Conservation (phyloP, 768 basidiomycete genomes). For the Serendipita vermifera region DNA sequence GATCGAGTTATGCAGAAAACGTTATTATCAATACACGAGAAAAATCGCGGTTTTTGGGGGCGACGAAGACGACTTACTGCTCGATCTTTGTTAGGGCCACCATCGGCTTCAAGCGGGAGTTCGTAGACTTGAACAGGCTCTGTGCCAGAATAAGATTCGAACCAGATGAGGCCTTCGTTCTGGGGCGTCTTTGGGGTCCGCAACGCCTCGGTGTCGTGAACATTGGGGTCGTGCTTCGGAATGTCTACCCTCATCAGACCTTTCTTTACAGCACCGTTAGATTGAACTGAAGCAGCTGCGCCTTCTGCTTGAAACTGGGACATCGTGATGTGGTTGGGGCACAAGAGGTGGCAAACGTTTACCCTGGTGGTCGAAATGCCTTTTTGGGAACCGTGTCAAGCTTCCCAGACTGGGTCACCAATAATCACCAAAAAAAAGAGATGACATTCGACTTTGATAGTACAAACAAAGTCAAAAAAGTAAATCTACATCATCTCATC, state of each 20-base stretch:
- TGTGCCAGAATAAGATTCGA: constrained; percentile 39
- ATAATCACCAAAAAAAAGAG: too few species aligned
- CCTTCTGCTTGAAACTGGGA: too few species aligned
- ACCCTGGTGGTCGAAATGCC: too few species aligned
- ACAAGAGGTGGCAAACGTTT: too few species aligned
- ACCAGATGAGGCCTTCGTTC: constrained; percentile 85
- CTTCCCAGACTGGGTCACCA: too few species aligned
- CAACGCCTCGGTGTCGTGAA: constrained; percentile 1
- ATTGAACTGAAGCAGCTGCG: too few species aligned
- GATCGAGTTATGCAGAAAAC: constrained; percentile 12
- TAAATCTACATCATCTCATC: too few species aligned
- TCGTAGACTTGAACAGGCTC: constrained; percentile 72
- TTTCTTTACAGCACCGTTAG: neutral
- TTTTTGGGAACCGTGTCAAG: too few species aligned
- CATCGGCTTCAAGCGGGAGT: constrained; percentile 75
- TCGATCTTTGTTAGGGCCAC: constrained; percentile 75
- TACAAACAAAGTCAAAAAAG: too few species aligned
- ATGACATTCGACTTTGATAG: too few species aligned
- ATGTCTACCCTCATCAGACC: constrained; percentile 1
- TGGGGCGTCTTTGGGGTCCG: constrained; percentile 75
- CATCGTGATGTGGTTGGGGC: too few species aligned
- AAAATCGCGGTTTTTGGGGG: neutral
- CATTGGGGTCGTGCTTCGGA: neutral
- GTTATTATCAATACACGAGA: constrained; percentile 14
- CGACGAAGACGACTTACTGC: constrained; percentile 43